Conservation (phyloP, 2,329 filamentous ascomycete species). For the Lecanicillium sp. region DNA sequence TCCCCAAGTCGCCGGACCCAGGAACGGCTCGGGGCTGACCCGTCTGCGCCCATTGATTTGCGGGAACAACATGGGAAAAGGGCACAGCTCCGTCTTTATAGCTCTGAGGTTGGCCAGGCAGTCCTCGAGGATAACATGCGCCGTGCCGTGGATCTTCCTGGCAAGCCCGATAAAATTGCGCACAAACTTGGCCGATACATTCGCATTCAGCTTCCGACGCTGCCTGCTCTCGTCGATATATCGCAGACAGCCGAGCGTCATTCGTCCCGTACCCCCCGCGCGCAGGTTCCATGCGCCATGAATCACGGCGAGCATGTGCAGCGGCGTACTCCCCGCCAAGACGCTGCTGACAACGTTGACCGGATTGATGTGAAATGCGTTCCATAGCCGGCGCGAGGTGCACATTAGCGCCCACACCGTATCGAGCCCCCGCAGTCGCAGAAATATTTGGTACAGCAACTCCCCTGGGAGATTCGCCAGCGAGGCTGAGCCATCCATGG, state of each 20-base stretch:
- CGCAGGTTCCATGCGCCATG: background rate
- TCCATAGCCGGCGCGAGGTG: background rate
- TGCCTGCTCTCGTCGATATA: background rate
- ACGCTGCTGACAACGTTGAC: background rate
- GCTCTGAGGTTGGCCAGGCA: background rate
- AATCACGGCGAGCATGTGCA: background rate
- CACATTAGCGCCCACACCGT: background rate
- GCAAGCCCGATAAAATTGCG: background rate
- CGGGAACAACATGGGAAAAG: background rate
- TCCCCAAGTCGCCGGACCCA: background rate
- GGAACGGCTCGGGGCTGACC: background rate
- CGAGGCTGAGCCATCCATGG: background rate
- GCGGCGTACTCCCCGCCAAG: background rate
- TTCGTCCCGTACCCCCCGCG: background rate
- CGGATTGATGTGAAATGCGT: background rate
- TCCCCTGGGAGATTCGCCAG: background rate
- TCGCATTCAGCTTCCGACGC: background rate
- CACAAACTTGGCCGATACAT: background rate
- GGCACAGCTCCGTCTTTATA: background rate
- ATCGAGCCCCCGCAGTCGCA: background rate
- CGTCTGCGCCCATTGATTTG: background rate
- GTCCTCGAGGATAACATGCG: background rate
- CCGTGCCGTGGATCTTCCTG: background rate
- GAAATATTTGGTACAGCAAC: background rate
- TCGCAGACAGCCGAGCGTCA: background rate